Conservation (phyloP, 352 stramenopile genomes). For the Lagenidium giganteum region DNA sequence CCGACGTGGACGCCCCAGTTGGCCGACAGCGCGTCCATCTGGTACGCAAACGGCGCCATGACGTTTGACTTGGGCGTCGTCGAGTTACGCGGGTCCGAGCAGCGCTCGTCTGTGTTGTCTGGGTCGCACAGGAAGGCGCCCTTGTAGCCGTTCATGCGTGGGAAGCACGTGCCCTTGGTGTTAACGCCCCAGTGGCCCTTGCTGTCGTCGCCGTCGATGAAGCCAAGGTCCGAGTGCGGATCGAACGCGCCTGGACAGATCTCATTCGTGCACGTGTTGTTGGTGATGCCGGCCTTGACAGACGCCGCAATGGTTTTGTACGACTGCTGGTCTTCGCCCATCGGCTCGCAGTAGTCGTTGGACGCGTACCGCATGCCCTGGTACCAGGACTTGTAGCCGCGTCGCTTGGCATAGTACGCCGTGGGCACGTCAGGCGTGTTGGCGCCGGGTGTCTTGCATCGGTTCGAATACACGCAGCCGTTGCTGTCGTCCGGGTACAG, state of each 20-base stretch:
- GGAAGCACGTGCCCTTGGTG: constrained; percentile 54
- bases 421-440: constrained; percentile 57
- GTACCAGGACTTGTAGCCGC: constrained; percentile 49
- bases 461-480: constrained; percentile 34
- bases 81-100: constrained; percentile 32
- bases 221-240: constrained; percentile 42
- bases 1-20: constrained; percentile 65
- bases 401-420: constrained; percentile 26
- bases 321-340: constrained; percentile 25
- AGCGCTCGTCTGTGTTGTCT: constrained; percentile 51
- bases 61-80: constrained; percentile 43
- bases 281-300: constrained; percentile 36
- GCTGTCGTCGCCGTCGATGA: constrained; percentile 36
- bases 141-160: constrained; percentile 58
- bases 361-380: constrained; percentile 41
- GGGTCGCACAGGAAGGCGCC: constrained; percentile 58
- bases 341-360: constrained; percentile 48
- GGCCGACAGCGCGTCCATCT: constrained; percentile 70
- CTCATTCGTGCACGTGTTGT: constrained; percentile 33
- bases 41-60: constrained; percentile 60
- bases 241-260: constrained; percentile 51
- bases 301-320: constrained; percentile 39
- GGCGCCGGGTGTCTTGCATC: constrained; percentile 37
- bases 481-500: constrained; percentile 18
- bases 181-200: constrained; percentile 63